Conservation (phyloP, 2,329 filamentous ascomycete genomes). For the Harringtonia lauricola region DNA sequence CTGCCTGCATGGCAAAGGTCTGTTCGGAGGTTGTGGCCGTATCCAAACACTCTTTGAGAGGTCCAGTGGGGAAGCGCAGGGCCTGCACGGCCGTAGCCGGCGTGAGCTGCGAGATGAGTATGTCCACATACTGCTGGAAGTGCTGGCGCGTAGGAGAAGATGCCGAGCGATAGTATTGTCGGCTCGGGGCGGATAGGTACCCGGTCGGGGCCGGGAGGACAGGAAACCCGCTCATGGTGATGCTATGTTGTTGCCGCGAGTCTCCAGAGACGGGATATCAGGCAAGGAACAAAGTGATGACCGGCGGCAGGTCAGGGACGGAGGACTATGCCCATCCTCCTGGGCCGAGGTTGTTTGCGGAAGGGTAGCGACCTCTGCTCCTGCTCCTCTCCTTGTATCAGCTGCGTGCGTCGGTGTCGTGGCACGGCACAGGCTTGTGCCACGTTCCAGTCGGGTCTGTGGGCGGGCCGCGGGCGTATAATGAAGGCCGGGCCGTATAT, state of each 20-base stretch:
- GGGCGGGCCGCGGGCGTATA: too few relatives aligned
- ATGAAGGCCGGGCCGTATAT: too few relatives aligned
- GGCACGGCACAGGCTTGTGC: too few relatives aligned
- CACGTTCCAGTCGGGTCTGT: too few relatives aligned
- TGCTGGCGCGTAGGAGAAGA: conserved; percentile 36
- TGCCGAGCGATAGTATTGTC: conserved; percentile 23
- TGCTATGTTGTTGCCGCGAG: conserved; percentile 1
- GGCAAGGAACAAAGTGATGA: too few relatives aligned
- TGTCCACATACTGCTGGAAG: conserved; percentile 27
- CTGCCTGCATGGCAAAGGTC: conserved; percentile 60
- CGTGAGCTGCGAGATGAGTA: conserved; percentile 49
- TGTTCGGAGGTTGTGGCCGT: conserved; percentile 53
- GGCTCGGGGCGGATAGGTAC: conserved; percentile 26
- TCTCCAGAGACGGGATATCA: too few relatives aligned
- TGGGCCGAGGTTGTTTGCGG: too few relatives aligned
- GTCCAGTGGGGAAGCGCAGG: conserved; percentile 40
- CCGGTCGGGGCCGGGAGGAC: conserved; percentile 22
- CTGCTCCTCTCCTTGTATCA: too few relatives aligned
- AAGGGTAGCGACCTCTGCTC: too few relatives aligned
- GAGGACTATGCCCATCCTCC: too few relatives aligned
- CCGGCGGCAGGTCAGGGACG: too few relatives aligned
- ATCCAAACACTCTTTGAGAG: conserved; percentile 48
- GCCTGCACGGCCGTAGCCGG: conserved; percentile 50
- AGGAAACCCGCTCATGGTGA: conserved; percentile 24
- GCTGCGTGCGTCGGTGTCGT: too few relatives aligned